A percentile compares a stretch with the other conserved stretches of the same genome.
Evolutionary conservation across 176 grass and related monocot species (phyloP).

Genomic region (Microstegium vimineum): DNA sequence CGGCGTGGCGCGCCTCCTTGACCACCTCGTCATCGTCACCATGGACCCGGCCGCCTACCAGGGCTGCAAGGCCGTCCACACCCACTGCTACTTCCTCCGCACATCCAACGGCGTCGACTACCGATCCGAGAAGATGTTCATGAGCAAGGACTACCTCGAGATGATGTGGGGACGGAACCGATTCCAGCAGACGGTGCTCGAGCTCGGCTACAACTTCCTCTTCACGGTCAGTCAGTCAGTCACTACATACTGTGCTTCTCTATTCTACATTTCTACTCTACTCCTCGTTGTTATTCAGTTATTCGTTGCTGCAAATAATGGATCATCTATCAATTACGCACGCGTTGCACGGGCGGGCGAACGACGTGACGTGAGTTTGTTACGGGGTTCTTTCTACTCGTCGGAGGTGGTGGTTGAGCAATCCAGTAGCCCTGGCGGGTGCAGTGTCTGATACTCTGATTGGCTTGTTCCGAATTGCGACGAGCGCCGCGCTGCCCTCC

Average conservation of each 20-base stretch:
- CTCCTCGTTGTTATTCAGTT: too few relatives aligned
- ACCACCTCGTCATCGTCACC: constrained; percentile 82
- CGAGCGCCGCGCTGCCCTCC: too few relatives aligned
- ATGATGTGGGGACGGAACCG: constrained; percentile 86
- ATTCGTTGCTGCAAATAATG: neutral
- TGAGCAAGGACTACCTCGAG: constrained; percentile 86
- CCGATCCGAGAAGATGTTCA: constrained; percentile 79
- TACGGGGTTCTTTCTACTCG: neutral
- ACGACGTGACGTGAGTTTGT: too few relatives aligned
- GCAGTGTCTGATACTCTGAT: too few relatives aligned
- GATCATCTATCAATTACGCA: too few relatives aligned
- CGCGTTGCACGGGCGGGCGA: too few relatives aligned
- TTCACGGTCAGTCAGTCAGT: too few relatives aligned
- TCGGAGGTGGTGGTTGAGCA: neutral
- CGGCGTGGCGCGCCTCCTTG: constrained; percentile 58
- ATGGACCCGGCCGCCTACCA: constrained; percentile 85
- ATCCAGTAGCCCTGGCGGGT: neutral
- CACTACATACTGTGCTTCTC: too few relatives aligned
- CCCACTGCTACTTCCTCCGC: constrained; percentile 70
- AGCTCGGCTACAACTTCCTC: constrained; percentile 85
- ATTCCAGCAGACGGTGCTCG: constrained; percentile 75
- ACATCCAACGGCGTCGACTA: constrained; percentile 54
- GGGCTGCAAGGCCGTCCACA: constrained; percentile 60
- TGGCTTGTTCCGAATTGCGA: too few relatives aligned
- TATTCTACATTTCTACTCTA: too few relatives aligned